These are phyloP conservation scores for Fraxinus nigra DNA, from an alignment of 305 asterid genomes.

Conservation along the genomic window DNA sequence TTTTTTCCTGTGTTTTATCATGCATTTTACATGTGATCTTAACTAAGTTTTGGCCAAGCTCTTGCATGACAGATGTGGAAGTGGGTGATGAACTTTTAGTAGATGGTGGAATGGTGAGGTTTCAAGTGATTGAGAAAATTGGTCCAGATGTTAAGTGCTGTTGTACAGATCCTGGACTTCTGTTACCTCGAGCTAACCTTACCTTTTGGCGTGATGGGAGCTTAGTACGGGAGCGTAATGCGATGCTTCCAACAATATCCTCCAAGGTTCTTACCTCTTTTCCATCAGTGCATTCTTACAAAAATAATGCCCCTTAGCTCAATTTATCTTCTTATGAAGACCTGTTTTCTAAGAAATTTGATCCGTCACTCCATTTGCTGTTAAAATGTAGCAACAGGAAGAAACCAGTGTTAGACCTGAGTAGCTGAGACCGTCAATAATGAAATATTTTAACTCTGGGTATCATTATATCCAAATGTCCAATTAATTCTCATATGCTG, in stretches of 20 bases:
- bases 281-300: neutral
- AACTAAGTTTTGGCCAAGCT: slow-evolving; percentile 12
- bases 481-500: neutral
- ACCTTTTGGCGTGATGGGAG: slow-evolving; percentile 99
- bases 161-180: slow-evolving; percentile 97
- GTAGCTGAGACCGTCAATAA: neutral
- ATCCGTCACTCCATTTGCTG: neutral
- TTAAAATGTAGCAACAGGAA: neutral
- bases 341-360: neutral
- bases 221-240: slow-evolving; percentile 93
- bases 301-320: slow-evolving; percentile 1
- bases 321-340: slow-evolving; percentile 14
- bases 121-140: slow-evolving; percentile 91
- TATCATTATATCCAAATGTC: neutral
- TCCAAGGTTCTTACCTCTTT: slow-evolving; percentile 63
- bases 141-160: slow-evolving; percentile 98
- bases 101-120: slow-evolving; percentile 99
- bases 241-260: slow-evolving; percentile 97
- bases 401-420: neutral
- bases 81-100: slow-evolving; percentile 95
- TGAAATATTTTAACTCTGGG: neutral
- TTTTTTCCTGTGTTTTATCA: slow-evolving; percentile 15
- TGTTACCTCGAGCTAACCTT: slow-evolving; percentile 92
- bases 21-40: slow-evolving; percentile 12
- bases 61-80: slow-evolving; percentile 60